Conservation (phyloP, 1,284 basidiomycete species). For the Thecaphora thlaspeos region DNA sequence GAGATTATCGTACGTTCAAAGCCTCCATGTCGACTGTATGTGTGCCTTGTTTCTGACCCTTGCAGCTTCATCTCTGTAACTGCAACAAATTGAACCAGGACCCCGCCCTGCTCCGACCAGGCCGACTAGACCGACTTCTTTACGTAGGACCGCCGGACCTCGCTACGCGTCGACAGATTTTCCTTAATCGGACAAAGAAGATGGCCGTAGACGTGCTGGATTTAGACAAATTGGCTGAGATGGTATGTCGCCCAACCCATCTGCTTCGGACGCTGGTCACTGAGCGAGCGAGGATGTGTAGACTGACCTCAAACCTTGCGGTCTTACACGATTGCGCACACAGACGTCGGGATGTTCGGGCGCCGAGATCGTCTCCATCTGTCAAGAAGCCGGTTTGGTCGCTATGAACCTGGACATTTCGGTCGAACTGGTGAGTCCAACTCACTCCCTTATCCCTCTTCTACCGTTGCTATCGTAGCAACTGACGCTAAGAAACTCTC, state of each 20-base stretch:
- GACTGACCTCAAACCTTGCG: too few relatives aligned
- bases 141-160: slow-evolving; percentile 90
- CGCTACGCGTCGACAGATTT: slow-evolving; percentile 76
- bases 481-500: too few relatives aligned
- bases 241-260: slow-evolving; percentile 63
- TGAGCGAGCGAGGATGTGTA: not conserved
- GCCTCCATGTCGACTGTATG: too few relatives aligned
- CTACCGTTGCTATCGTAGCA: not conserved
- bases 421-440: slow-evolving; percentile 68
- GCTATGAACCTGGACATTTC: slow-evolving; percentile 85
- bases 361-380: slow-evolving; percentile 86
- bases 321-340: too few relatives aligned
- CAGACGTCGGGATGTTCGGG: slow-evolving; percentile 81
- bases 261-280: too few relatives aligned
- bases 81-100: slow-evolving; percentile 67
- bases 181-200: slow-evolving; percentile 71
- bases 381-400: slow-evolving; percentile 90
- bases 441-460: not conserved
- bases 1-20: slow-evolving; percentile 73
- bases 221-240: slow-evolving; percentile 68
- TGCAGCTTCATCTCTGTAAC: too few relatives aligned
- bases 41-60: too few relatives aligned
- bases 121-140: slow-evolving; percentile 88
- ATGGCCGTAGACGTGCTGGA: slow-evolving; percentile 80
- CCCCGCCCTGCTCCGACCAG: slow-evolving; percentile 88